These are phyloP conservation scores for Silene latifolia DNA, from an alignment of 148 eudicot genomes.

Conservation along the genomic window DNA sequence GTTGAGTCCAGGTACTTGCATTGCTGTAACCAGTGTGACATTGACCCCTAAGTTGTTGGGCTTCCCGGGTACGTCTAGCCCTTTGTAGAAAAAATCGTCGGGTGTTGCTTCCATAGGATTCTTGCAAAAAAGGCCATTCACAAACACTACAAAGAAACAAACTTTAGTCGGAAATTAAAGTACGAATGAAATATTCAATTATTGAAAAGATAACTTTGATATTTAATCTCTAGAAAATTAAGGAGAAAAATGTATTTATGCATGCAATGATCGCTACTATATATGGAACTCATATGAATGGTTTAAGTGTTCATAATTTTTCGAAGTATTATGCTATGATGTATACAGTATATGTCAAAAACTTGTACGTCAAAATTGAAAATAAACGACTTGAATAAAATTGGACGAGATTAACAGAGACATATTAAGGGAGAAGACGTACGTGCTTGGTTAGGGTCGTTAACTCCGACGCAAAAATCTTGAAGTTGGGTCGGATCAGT, in stretches of 20 bases:
- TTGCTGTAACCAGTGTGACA: not conserved
- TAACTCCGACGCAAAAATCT: not conserved
- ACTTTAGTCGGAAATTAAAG: not conserved
- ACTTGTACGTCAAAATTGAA: too few relatives aligned
- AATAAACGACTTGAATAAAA: too few relatives aligned
- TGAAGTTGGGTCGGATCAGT: not conserved
- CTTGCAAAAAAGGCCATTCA: not conserved
- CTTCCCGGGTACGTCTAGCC: not conserved
- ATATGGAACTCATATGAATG: too few relatives aligned
- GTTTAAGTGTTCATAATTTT: too few relatives aligned
- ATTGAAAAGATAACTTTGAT: too few relatives aligned
- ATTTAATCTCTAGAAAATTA: too few relatives aligned
- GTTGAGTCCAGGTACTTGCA: constrained; percentile 2
- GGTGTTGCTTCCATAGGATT: not conserved
- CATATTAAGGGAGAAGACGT: not conserved
- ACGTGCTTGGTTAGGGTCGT: not conserved
- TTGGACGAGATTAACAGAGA: too few relatives aligned
- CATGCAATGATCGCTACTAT: too few relatives aligned
- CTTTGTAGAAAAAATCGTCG: not conserved
- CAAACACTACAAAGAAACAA: not conserved
- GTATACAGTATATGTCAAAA: too few relatives aligned
- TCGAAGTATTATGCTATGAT: too few relatives aligned
- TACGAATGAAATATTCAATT: too few relatives aligned
- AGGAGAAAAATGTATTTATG: too few relatives aligned
- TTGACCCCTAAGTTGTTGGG: constrained; percentile 1